Conservation (phyloP, 768 basidiomycete genomes). For the Lactarius sanguifluus region DNA sequence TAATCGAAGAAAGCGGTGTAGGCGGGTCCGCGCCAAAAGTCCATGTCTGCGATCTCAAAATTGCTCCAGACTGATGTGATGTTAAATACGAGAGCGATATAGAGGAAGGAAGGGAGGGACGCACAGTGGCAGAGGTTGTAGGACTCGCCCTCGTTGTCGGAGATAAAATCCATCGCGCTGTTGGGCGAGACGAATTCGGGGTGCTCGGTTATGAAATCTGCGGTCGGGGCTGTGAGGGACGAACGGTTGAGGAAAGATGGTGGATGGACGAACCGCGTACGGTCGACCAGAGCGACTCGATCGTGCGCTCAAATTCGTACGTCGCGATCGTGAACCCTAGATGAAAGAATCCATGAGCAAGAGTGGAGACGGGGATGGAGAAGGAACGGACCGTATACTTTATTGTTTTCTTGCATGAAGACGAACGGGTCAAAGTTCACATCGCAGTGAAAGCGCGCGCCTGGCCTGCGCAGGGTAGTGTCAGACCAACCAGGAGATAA, state of each 20-base stretch:
- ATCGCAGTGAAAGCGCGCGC: slow-evolving; percentile 81
- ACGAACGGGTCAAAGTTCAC: slow-evolving; percentile 64
- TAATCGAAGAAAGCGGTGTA: slow-evolving; percentile 83
- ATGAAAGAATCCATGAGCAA: background rate
- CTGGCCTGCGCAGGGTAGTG: slow-evolving; percentile 49
- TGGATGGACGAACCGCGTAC: slow-evolving; percentile 55
- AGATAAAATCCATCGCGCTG: slow-evolving; percentile 73
- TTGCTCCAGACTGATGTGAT: slow-evolving; percentile 76
- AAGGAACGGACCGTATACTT: slow-evolving; percentile 65
- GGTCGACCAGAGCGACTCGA: slow-evolving; percentile 74
- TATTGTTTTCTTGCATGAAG: slow-evolving; percentile 74
- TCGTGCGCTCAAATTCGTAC: slow-evolving; percentile 76
- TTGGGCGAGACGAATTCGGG: slow-evolving; percentile 59
- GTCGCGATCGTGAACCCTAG: slow-evolving; percentile 78
- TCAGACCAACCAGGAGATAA: background rate
- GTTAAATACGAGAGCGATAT: background rate
- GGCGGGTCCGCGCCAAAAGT: slow-evolving; percentile 80
- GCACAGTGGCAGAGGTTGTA: slow-evolving; percentile 79
- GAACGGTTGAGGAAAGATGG: background rate
- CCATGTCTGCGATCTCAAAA: slow-evolving; percentile 86
- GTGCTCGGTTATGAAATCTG: slow-evolving; percentile 67
- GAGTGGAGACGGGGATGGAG: background rate
- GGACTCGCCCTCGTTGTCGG: slow-evolving; percentile 62
- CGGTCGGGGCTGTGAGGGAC: slow-evolving; percentile 26
- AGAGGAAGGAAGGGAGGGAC: slow-evolving; percentile 20